Percentiles rank a stretch among this genome's conserved stretches.
These are phyloP conservation scores for Maudiozyma barnettii DNA, from an alignment of 805 yeast species.

Conservation along the genomic window DNA sequence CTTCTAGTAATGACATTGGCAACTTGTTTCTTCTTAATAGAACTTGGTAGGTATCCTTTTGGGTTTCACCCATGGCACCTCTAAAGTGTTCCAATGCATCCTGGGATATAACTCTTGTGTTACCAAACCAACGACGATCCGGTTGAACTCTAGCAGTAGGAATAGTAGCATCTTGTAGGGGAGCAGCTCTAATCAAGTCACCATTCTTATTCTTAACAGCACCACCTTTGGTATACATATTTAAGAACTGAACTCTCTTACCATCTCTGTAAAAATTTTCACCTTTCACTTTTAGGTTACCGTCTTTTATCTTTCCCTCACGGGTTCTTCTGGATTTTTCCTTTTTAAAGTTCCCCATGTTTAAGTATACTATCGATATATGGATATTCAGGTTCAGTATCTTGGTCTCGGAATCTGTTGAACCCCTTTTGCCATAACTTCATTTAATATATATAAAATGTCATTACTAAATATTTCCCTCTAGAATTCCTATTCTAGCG, in stretches of 20 bases:
- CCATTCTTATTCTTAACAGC: conserved; percentile 83
- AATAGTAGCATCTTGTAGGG: conserved; percentile 73
- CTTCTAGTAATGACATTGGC: conserved; percentile 92
- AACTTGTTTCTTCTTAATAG: conserved; percentile 79
- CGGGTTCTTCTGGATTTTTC: conserved; percentile 82
- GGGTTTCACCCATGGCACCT: conserved; percentile 82
- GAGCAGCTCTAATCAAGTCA: conserved; percentile 79
- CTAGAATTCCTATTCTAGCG: background rate
- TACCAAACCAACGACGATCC: conserved; percentile 95
- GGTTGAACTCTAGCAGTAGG: conserved; percentile 94
- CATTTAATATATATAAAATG: background rate
- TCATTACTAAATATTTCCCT: too few species aligned
- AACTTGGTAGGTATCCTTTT: conserved; percentile 77
- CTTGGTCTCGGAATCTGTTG: too few species aligned
- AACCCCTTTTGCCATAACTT: too few species aligned
- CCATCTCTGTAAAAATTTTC: conserved; percentile 95
- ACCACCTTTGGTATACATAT: conserved; percentile 88
- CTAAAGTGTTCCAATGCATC: conserved; percentile 92
- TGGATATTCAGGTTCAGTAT: background rate
- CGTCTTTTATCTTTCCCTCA: conserved; percentile 74
- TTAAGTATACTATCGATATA: background rate
- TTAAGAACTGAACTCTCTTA: conserved; percentile 77
- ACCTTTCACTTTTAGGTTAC: conserved; percentile 89
- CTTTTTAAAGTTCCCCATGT: conserved; percentile 89
- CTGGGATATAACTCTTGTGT: conserved; percentile 93